Percentiles rank a stretch among this genome's conserved stretches.
These are phyloP conservation scores for Clitopilus hobsonii DNA, from an alignment of 768 basidiomycete species.

Conservation along the genomic window DNA sequence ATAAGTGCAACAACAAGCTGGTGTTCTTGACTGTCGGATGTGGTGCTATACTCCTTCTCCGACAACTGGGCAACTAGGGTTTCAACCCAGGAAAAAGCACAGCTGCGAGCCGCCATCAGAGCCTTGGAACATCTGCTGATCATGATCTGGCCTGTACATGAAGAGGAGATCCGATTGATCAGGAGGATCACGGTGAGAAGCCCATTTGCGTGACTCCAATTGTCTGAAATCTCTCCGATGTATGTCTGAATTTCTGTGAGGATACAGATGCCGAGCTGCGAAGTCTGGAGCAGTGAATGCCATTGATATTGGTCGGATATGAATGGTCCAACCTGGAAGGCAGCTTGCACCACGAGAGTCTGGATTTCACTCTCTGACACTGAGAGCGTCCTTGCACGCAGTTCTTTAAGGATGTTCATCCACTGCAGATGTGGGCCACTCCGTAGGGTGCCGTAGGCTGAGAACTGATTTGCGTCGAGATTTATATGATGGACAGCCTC, in stretches of 20 bases:
- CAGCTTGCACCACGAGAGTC: slow-evolving; percentile 36
- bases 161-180: slow-evolving; percentile 29
- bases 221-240: slow-evolving; percentile 28
- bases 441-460: slow-evolving; percentile 40
- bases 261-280: slow-evolving; percentile 30
- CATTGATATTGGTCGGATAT: slow-evolving; percentile 18
- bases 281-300: slow-evolving; percentile 31
- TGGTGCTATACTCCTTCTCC: slow-evolving; percentile 3
- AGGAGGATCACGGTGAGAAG: slow-evolving; percentile 29
- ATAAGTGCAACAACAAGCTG: slow-evolving; percentile 29
- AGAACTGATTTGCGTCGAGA: slow-evolving; percentile 40
- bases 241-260: slow-evolving; percentile 29
- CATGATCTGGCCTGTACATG: slow-evolving; percentile 9
- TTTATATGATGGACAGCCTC: slow-evolving; percentile 32
- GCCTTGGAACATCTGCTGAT: slow-evolving; percentile 23
- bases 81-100: slow-evolving; percentile 5
- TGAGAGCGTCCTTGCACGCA: slow-evolving; percentile 32
- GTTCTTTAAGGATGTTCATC: slow-evolving; percentile 45
- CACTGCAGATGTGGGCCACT: slow-evolving; percentile 42
- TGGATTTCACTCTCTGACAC: slow-evolving; percentile 37
- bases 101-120: slow-evolving; percentile 11
- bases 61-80: background rate
- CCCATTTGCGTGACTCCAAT: slow-evolving; percentile 33
- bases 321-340: slow-evolving; percentile 36
- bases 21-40: slow-evolving; percentile 12